Conservation (phyloP, 148 eudicot species). For the Rheum nobile region DNA sequence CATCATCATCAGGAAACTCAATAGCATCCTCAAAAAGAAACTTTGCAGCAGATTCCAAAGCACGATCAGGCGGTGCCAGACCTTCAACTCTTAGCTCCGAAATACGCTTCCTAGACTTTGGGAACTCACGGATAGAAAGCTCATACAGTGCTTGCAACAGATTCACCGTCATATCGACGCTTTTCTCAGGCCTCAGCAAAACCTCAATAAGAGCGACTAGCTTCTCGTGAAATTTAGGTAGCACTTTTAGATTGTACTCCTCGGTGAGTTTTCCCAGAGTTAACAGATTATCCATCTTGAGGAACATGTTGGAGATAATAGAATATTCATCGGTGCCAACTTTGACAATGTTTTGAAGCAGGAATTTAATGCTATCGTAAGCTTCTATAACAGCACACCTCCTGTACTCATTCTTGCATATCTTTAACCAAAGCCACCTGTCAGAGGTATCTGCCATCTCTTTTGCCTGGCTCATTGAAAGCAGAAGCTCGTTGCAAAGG, state of each 20-base stretch:
- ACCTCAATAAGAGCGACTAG: slow-evolving; percentile 51
- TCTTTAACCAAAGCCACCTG: slow-evolving; percentile 51
- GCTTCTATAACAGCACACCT: slow-evolving; percentile 84
- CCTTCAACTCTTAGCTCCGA: slow-evolving; percentile 43
- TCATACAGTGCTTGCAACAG: slow-evolving; percentile 78
- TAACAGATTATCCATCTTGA: slow-evolving; percentile 47
- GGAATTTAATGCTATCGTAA: slow-evolving; percentile 56
- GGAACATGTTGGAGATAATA: slow-evolving; percentile 42
- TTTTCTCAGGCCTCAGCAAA: slow-evolving; percentile 38
- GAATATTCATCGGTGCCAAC: slow-evolving; percentile 50
- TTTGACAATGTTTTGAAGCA: slow-evolving; percentile 52
- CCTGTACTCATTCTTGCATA: slow-evolving; percentile 77
- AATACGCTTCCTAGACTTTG: slow-evolving; percentile 30
- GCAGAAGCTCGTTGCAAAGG: slow-evolving; percentile 78
- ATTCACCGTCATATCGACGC: slow-evolving; percentile 36
- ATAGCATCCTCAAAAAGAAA: slow-evolving; percentile 71
- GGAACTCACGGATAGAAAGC: slow-evolving; percentile 56
- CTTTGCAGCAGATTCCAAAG: slow-evolving; percentile 21
- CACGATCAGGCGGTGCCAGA: slow-evolving; percentile 37
- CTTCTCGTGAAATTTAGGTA: slow-evolving; percentile 44
- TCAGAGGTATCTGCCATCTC: slow-evolving; percentile 41
- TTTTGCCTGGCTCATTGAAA: slow-evolving; percentile 63
- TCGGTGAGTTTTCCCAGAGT: slow-evolving; percentile 32
- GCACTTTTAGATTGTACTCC: slow-evolving; percentile 32
- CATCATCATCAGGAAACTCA: slow-evolving; percentile 48